Base-by-base conservation (phyloP, 148 eudicot species). In the Persicaria tinctoria region DNA sequence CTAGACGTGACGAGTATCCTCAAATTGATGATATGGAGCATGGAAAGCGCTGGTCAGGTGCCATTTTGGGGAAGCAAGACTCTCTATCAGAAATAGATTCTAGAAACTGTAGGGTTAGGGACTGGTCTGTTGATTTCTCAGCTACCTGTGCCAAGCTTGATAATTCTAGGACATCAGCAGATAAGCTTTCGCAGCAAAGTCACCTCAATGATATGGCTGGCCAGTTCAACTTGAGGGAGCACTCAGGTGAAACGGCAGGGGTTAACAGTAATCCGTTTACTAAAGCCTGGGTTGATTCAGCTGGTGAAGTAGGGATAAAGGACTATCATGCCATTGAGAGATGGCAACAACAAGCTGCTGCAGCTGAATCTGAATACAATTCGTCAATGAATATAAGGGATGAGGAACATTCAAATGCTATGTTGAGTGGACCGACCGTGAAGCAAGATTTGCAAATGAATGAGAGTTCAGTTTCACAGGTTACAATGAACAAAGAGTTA, bases 281-380 rank as follows among this genome's bases (percentile, higher is more conserved):
- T 16, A 92, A 88, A 86, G 99, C 99, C 77, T 96, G 99, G 99
- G 99, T 96, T 51, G 97, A 96, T 81, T 87, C 92, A 55, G 83
- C 87, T 53, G 95, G 97, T 57, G 86, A 89, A 74, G 84, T 79
- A 51, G 99, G 93, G 76, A 48, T 88, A 51, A 96, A 92, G 80
- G 99, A 96, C 55, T 89, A 83, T 78, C 89, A 80, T 84, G 99
- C 97, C 75, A 96, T 96, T 78, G 97, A 96, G 74, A 92, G 97
- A 81, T 96, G 97, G 99, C 99, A 96, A 82, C 89, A 89, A 66
- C 99, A 96, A 80, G 99, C 97, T 54, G 97, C 97, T n/a, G 97
- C 91, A 45, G 99, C 97, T 53, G 91, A 87, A 80, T 90, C 90
- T 81, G 97, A 85, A 82, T 77, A 84, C 79, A 84, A 86, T 63